Base-by-base conservation (phyloP, 441 rosid genomes). In the Hura crepitans region DNA sequence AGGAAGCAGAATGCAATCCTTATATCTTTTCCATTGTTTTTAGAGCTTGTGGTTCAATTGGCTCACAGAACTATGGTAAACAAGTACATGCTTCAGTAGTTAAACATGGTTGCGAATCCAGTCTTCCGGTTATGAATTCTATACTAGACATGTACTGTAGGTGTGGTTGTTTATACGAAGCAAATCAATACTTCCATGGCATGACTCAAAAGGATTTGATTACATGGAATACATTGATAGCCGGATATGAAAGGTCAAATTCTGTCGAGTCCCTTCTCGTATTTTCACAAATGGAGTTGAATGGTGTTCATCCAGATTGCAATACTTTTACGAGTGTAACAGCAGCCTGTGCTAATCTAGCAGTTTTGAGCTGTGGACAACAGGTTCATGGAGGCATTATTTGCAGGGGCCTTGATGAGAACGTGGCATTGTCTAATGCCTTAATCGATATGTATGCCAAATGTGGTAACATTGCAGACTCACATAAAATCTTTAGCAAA, bases 371-470 rank as follows among this genome's bases (percentile, higher is more conserved):
- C 66, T 89, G 85, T 60, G 97, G 97, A 28, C 89, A 89, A 71
- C 97, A 92, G 79, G 81, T 90, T 81, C 99, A 95, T 77, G 96
- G 90, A 35, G 86, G 83, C 71, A 79, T 85, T 46, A 45, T 81
- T 73, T 74, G 76, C 74, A 78, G 87, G 74, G 97, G 96, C 66
- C 83, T 92, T 68, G 81, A 82, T 22, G 69, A 76, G 62, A 77
- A 88, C 62, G 65, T 78, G 66, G 93, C 73, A 72, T 62, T 95
- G 80, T 86, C 87, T 18, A 92, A 92, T 78, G 89, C 98, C 33
- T 79, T 90, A 62, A 78, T 90, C n/a, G 97, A 90, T 77, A 92
- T 95, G 97, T 88, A 95, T 69, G 94, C 96, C 58, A 92, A 92
- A 81, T 92, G 99, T 42, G 99, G 99, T 42, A 84, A 76, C 73